A percentile compares a stretch with the other conserved stretches of the same genome.
phyloP scores from a whole-genome alignment of 306 rosid genomes.

The Psophocarpus tetragonolobus region DNA sequence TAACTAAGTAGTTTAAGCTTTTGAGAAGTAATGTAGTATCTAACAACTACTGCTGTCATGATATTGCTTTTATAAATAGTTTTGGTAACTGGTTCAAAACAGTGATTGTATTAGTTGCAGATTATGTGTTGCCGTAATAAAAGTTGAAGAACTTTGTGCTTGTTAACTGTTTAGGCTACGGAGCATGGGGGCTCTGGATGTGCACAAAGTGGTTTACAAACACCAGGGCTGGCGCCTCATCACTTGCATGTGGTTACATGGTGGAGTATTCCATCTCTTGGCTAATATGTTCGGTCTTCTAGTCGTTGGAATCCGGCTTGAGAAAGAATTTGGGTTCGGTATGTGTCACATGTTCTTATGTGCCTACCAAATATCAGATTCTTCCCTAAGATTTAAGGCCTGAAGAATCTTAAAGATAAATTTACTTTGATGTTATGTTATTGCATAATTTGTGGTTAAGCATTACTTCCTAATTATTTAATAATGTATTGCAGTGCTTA shows the following conservation, averaged over 20 bases:
- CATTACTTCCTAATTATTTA: background rate
- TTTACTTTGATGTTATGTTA: background rate
- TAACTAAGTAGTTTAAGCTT: background rate
- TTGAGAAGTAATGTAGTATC: background rate
- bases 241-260: constrained; percentile 81
- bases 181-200: constrained; percentile 77
- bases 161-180: constrained; percentile 52
- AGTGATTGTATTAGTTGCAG: background rate
- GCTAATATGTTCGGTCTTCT: constrained; percentile 76
- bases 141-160: background rate
- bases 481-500: constrained; percentile 50
- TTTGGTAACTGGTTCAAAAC: background rate
- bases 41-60: background rate
- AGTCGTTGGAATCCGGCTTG: constrained; percentile 25
- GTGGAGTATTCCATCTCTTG: constrained; percentile 70
- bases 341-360: constrained; percentile 1
- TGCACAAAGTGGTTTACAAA: constrained; percentile 49
- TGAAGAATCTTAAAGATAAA: background rate
- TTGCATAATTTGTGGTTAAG: background rate
- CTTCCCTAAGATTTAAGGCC: background rate
- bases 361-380: background rate
- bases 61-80: background rate
- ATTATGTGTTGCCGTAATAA: constrained; percentile 1
- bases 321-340: constrained; percentile 34
- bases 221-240: constrained; percentile 81